Percentiles rank a stretch among this genome's conserved stretches.
Evolutionary conservation across 768 basidiomycete genomes (phyloP).

Genomic region (Chlorophyllum brunneum): DNA sequence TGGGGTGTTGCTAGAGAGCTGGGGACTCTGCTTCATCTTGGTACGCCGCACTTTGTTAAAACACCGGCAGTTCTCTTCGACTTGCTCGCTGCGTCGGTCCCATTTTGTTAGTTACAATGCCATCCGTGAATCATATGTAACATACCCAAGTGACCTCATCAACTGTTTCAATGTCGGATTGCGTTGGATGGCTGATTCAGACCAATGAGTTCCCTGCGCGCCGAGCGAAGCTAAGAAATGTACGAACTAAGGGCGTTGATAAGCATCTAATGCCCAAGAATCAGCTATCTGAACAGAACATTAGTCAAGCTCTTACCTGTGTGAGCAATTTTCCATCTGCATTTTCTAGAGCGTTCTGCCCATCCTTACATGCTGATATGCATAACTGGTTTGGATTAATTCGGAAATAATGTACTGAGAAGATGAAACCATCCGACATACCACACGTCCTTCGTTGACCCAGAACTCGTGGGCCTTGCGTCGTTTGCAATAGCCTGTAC

Average conservation of each 20-base stretch:
- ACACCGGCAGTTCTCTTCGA: neutral
- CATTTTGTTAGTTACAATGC: neutral
- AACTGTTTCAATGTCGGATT: neutral
- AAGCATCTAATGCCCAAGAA: neutral
- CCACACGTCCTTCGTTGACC: neutral
- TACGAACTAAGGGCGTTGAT: neutral
- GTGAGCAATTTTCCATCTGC: neutral
- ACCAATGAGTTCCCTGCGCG: no score
- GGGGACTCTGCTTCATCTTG: neutral
- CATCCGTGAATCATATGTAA: neutral
- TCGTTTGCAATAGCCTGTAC: constrained; percentile 1
- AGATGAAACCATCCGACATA: neutral
- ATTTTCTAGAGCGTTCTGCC: neutral
- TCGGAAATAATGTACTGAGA: neutral
- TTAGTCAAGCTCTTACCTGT: neutral
- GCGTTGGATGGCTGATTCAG: no score
- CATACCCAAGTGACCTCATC: neutral
- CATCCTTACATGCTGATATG: constrained; percentile 1
- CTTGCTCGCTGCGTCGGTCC: neutral
- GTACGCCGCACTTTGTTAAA: neutral
- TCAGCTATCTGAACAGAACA: neutral
- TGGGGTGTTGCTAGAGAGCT: neutral
- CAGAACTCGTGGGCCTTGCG: neutral
- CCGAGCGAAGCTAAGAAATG: no score
- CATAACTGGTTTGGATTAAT: neutral